Evolutionary conservation across 2,329 filamentous ascomycete genomes (phyloP).

Genomic region (Thielaviopsis ethacetica): DNA sequence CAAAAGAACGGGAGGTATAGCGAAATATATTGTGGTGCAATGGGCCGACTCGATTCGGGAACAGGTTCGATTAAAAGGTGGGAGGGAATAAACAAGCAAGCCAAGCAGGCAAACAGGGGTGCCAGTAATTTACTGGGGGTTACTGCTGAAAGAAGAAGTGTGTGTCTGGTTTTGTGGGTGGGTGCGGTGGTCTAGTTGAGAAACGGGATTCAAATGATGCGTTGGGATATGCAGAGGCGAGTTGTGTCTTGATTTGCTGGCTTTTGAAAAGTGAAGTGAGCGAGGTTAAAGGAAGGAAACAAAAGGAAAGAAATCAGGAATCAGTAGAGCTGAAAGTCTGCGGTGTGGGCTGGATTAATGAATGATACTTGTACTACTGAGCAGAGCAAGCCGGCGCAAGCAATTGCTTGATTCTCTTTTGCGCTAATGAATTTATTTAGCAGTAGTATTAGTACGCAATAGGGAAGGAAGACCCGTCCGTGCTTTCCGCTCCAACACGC

Average conservation of each 20-base stretch:
- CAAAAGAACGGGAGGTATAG: neutral
- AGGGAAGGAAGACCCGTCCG: neutral
- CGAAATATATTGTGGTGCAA: neutral
- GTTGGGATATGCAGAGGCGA: neutral
- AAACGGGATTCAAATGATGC: neutral
- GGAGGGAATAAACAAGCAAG: neutral
- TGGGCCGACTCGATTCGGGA: neutral
- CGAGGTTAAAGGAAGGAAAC: neutral
- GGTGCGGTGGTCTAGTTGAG: neutral
- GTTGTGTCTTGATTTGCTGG: neutral
- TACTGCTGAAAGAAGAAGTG: neutral
- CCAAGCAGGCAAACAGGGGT: neutral
- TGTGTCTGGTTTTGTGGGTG: neutral
- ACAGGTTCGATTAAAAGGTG: neutral
- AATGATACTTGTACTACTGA: too few species aligned
- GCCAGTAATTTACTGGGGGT: neutral
- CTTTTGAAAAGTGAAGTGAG: neutral
- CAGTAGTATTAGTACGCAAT: too few species aligned
- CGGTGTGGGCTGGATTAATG: too few species aligned
- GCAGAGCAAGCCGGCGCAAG: neutral
- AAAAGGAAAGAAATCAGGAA: neutral
- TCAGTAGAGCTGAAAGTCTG: too few species aligned
- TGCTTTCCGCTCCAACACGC: neutral
- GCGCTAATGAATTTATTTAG: neutral
- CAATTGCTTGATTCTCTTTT: neutral